Evolutionary conservation across 768 basidiomycete genomes (phyloP), one percentile per base, ranked within the genome.

Genomic region (Coprinellus micaceus): DNA sequence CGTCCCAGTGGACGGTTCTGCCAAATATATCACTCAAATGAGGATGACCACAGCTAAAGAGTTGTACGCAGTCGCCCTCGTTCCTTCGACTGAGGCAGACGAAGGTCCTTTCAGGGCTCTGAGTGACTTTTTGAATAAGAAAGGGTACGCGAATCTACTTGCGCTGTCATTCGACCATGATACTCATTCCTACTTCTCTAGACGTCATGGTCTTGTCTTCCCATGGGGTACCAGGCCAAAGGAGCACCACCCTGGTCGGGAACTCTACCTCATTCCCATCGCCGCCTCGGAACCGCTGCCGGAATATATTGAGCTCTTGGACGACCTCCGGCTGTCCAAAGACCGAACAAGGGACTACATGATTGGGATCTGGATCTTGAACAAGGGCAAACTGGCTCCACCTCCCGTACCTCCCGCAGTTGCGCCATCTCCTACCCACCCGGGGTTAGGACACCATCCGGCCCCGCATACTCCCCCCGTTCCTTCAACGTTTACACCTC

Each of bases 261-360:
- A 96, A 66, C 71, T 95, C 33, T 96, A 96, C 63, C 81, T 95
- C 61, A 80, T 95, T 17, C 94, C 94, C 1, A 71, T 96, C 15
- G 74, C 78, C 21, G 77, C 87, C 22, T 77, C 71, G 26, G 80
- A 86, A 49, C 77, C 85, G 0, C 71, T 94, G 1, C 94, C 94
- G 0, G 94, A 95, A 57, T 95, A 85, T 63, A 79, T 95, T 61
- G 91, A 94, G 63, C 75, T 95, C 1, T 69, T 94, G 46, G 93
- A 95, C 61, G 78, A 89, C 25, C 77, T 93, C 45, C 77, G 76
- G 55, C 68, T 96, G 1, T 89, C 91, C 13, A 83, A 81, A 62
- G 65, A 72, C 10, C 80, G 93, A 26, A 78, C 69, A n/a, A 67
- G 72, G 2, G 82, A 91, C 65, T 84, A 84, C 58, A 77, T 96